Evolutionary conservation across 2,329 filamentous ascomycete genomes (phyloP), one percentile per base, ranked within the genome.

Genomic region (Calonectria fujianensis): DNA sequence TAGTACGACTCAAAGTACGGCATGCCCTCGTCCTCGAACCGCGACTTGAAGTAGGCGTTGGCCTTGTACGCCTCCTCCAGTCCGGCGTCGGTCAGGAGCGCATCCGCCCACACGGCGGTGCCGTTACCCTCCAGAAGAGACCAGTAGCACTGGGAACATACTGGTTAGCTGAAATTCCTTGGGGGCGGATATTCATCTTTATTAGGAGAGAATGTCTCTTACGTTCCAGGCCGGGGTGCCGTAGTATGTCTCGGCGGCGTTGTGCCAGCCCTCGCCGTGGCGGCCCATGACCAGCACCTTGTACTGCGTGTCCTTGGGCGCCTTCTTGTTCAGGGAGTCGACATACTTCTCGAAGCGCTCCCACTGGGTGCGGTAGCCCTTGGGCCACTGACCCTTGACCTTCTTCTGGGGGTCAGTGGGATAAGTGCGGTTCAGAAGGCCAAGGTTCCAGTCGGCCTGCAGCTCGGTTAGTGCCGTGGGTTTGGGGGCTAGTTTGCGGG

Each of bases 211-310:
- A 14, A 13, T 31, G 16, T 31, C 20, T 85, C 90, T 79, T 82
- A 90, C 91, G 81, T 94, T 93, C 93, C 93, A 94, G 3, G 90
- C 91, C 1, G 91, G 89, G 0, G 92, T 94, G 61, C 93, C 93
- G 78, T 93, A 94, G 82, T 88, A 93, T 35, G 87, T 86, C 83
- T 94, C 91, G 18, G 93, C 93, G 9, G 88, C 88, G 76, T 92
- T 92, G 76, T 92, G 90, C 78, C 86, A 91, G 16, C 93, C 93
- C 83, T 95, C 90, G 29, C 93, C 94, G 80, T 95, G 94, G 50
- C 94, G 91, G 4, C 91, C 93, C 82, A 94, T 87, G 83, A 93
- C 93, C 37, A 95, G 82, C 13, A 95, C 87, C 80, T 93, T 93
- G 86, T 94, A 95, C 37, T 87, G 85, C 18, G 89, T 88, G 64